These are phyloP conservation scores for Colletotrichum tanaceti DNA, from an alignment of 2,329 filamentous ascomycete genomes.

Conservation along the genomic window DNA sequence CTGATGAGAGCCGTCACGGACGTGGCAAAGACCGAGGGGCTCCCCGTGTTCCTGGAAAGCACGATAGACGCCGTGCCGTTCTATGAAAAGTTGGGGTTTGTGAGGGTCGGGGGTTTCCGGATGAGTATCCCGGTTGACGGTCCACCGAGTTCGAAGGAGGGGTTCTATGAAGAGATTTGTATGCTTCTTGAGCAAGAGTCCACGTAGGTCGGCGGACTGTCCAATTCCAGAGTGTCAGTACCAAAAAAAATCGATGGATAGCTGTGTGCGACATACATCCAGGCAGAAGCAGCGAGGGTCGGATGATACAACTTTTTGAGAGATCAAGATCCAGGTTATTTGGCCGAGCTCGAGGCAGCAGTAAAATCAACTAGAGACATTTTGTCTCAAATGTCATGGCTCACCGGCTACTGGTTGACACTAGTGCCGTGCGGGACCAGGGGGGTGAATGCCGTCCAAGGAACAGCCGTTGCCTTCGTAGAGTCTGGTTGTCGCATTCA, in stretches of 20 bases:
- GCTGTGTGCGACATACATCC: not conserved
- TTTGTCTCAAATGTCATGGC: slow-evolving; percentile 2
- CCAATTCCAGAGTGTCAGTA: not conserved
- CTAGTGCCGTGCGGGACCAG: slow-evolving; percentile 3
- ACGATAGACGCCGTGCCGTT: slow-evolving; percentile 53
- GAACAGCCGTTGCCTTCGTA: not conserved
- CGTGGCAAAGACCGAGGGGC: slow-evolving; percentile 47
- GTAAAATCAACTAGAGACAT: slow-evolving; percentile 14
- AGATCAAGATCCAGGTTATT: not conserved
- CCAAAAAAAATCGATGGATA: not conserved
- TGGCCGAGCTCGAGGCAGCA: not conserved
- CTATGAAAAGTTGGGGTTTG: slow-evolving; percentile 54
- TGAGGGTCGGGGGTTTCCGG: slow-evolving; percentile 47
- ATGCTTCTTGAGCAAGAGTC: slow-evolving; percentile 14
- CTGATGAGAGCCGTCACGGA: slow-evolving; percentile 50
- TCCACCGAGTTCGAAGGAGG: not conserved
- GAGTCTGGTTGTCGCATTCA: not conserved
- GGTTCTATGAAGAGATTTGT: slow-evolving; percentile 5
- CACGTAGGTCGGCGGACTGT: not conserved
- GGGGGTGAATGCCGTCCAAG: not conserved
- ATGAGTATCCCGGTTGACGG: slow-evolving; percentile 49
- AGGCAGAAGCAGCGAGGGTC: not conserved
- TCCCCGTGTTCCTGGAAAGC: slow-evolving; percentile 54
- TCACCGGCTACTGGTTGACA: slow-evolving; percentile 18
- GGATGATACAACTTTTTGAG: not conserved